Evolutionary conservation across 305 asterid species (phyloP).

Genomic region (Fraxinus nigra): DNA sequence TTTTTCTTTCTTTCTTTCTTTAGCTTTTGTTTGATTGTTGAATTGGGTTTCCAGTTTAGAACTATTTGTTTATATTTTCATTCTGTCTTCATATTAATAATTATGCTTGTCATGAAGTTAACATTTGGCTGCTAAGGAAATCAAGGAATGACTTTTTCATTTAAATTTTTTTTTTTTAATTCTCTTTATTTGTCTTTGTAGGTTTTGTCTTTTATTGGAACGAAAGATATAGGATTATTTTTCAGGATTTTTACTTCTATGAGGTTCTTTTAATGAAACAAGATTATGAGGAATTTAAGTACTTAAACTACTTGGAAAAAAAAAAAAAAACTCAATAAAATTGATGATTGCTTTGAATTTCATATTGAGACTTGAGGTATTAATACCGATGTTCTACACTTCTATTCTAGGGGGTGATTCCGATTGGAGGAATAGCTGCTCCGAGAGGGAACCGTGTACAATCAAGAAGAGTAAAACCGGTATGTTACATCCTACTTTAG

Average conservation of each 20-base stretch:
- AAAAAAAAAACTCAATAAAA: conserved; percentile 4
- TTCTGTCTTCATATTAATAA: conserved; percentile 10
- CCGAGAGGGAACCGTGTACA: conserved; percentile 75
- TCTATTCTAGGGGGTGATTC: conserved; percentile 54
- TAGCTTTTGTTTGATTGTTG: background rate
- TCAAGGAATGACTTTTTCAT: conserved; percentile 13
- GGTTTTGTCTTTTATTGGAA: conserved; percentile 19
- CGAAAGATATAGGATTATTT: background rate
- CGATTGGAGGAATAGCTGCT: conserved; percentile 76
- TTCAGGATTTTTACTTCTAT: background rate
- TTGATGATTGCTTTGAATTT: background rate
- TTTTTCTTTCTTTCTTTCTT: background rate
- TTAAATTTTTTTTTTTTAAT: conserved; percentile 7
- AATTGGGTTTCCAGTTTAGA: background rate
- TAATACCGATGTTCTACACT: background rate
- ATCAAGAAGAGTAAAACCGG: conserved; percentile 85
- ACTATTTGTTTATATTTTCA: background rate
- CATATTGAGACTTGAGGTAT: conserved; percentile 24
- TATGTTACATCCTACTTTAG: conserved; percentile 28
- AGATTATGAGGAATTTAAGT: background rate
- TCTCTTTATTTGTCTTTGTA: conserved; percentile 33
- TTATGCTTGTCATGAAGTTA: conserved; percentile 14
- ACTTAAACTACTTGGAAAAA: background rate
- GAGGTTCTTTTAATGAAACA: background rate
- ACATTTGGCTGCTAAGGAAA: conserved; percentile 30